Percentiles rank a stretch among this genome's conserved stretches.
phyloP scores from a whole-genome alignment of 306 rosid species.

The Mimosa bimucronata region DNA sequence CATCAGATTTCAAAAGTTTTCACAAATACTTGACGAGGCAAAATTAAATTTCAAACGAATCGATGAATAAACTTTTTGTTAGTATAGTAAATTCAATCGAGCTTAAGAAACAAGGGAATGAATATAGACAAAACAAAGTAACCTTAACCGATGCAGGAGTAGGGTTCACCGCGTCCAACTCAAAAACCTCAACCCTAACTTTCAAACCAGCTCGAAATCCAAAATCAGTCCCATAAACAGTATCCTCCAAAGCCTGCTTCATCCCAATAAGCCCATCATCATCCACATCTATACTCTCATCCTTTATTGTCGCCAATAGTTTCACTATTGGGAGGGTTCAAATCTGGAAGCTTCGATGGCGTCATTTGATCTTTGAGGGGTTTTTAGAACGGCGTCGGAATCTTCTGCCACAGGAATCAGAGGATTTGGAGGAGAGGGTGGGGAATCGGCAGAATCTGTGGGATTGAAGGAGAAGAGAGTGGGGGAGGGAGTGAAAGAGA shows the following conservation, averaged over 20 bases:
- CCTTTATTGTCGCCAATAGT: slow-evolving; percentile 26
- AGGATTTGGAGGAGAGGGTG: slow-evolving; percentile 52
- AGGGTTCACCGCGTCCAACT: slow-evolving; percentile 90
- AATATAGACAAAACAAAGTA: too few species aligned
- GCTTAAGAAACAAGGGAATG: too few species aligned
- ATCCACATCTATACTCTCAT: slow-evolving; percentile 16
- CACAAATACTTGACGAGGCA: too few species aligned
- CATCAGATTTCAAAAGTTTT: too few species aligned
- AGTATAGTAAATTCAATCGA: too few species aligned
- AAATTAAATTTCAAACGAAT: too few species aligned
- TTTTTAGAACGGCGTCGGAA: slow-evolving; percentile 25
- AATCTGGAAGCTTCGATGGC: slow-evolving; percentile 46
- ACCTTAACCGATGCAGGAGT: slow-evolving; percentile 67
- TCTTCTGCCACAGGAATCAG: slow-evolving; percentile 46
- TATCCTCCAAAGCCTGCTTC: slow-evolving; percentile 82
- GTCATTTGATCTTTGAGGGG: slow-evolving; percentile 38
- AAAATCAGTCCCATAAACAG: slow-evolving; percentile 76
- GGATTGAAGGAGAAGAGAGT: too few species aligned
- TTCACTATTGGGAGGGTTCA: slow-evolving; percentile 67
- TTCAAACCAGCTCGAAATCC: slow-evolving; percentile 83
- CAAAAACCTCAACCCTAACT: slow-evolving; percentile 83
- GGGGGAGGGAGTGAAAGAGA: slow-evolving; percentile 36
- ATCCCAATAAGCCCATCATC: slow-evolving; percentile 53
- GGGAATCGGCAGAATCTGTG: slow-evolving; percentile 40
- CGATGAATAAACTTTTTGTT: too few species aligned